Conservation (phyloP, 345 rosid species). For the Murraya koenigii region DNA sequence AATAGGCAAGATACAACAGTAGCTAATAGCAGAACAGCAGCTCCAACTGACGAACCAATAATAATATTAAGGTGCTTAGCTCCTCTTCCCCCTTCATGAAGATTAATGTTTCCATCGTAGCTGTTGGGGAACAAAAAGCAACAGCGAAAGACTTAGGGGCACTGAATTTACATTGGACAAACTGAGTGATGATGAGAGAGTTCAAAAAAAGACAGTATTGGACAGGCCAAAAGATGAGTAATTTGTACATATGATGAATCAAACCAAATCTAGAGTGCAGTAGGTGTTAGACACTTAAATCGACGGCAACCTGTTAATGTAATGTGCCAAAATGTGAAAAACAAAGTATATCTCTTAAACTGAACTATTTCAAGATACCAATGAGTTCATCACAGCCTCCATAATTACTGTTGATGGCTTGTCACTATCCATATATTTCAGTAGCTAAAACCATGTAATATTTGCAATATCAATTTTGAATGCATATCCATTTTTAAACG, state of each 20-base stretch:
- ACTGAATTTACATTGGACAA: background rate
- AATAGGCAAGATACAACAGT: slow-evolving; percentile 52
- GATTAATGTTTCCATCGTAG: slow-evolving; percentile 66
- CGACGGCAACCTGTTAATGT: background rate
- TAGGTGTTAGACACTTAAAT: background rate
- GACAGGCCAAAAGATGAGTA: background rate
- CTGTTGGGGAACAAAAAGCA: slow-evolving; percentile 32
- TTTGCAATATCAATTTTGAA: background rate
- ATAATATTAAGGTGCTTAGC: slow-evolving; percentile 47
- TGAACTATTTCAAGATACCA: slow-evolving; percentile 7
- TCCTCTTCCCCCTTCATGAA: slow-evolving; percentile 41
- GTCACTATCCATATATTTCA: background rate
- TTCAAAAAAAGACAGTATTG: background rate
- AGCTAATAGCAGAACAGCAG: slow-evolving; percentile 61
- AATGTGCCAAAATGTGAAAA: background rate
- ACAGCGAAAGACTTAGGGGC: background rate
- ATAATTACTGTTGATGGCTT: background rate
- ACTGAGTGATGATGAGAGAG: background rate
- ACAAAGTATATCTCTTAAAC: background rate
- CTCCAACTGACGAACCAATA: slow-evolving; percentile 75
- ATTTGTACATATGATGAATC: background rate
- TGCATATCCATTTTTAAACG: background rate
- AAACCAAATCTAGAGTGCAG: background rate
- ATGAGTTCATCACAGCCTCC: background rate
- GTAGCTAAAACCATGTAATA: background rate